A percentile compares a stretch with the other conserved stretches of the same genome.
phyloP scores from a whole-genome alignment of 768 basidiomycete species.

The Russula virescens region DNA sequence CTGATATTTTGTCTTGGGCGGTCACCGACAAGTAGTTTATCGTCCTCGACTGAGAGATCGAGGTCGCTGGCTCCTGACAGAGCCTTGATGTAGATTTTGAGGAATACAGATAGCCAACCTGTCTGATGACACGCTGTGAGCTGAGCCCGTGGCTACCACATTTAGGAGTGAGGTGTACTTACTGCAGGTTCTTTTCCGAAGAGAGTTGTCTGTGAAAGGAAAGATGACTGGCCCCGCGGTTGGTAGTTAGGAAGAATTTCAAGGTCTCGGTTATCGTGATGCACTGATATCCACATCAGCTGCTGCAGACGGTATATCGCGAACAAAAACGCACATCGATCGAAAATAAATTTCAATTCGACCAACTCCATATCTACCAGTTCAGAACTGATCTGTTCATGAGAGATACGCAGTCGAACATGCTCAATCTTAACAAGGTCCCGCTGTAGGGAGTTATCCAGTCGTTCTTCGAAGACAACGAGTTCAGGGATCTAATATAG shows the following conservation, averaged over 20 bases:
- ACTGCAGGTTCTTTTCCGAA: slow-evolving; percentile 62
- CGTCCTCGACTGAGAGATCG: slow-evolving; percentile 67
- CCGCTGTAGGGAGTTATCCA: slow-evolving; percentile 82
- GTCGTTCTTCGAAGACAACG: slow-evolving; percentile 67
- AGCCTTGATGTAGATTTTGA: slow-evolving; percentile 72
- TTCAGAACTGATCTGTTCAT: slow-evolving; percentile 65
- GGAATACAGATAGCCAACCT: slow-evolving; percentile 63
- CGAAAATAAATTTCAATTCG: slow-evolving; percentile 78
- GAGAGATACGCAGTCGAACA: slow-evolving; percentile 73
- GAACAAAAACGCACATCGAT: slow-evolving; percentile 47
- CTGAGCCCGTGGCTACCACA: neutral
- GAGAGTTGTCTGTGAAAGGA: slow-evolving; percentile 64
- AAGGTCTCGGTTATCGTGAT: slow-evolving; percentile 86
- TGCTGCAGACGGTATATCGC: neutral
- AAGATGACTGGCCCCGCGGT: slow-evolving; percentile 43
- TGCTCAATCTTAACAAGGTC: slow-evolving; percentile 81
- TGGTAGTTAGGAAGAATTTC: slow-evolving; percentile 75
- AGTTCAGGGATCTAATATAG: slow-evolving; percentile 71
- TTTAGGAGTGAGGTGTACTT: slow-evolving; percentile 28
- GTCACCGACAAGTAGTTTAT: slow-evolving; percentile 76
- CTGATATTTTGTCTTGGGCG: slow-evolving; percentile 59
- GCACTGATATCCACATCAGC: slow-evolving; percentile 39
- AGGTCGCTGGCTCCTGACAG: slow-evolving; percentile 77
- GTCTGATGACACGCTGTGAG: neutral
- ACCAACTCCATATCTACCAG: slow-evolving; percentile 78